A percentile compares a stretch with the other conserved stretches of the same genome.
phyloP scores from a whole-genome alignment of 2,329 filamentous ascomycete species.

The Ilyonectria sp. region DNA sequence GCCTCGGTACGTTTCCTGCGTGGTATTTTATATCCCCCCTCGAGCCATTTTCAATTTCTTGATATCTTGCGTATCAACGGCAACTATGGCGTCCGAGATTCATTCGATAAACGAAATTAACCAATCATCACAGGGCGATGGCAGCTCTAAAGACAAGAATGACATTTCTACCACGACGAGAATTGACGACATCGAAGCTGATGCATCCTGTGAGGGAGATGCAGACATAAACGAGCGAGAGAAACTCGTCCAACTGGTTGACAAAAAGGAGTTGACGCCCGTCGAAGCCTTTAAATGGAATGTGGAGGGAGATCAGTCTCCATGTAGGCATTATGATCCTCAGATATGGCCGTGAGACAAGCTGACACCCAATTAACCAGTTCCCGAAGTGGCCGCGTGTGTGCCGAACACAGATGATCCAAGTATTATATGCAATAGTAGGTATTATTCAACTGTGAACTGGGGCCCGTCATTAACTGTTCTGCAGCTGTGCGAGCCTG shows the following conservation, averaged over 20 bases:
- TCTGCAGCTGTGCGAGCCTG: constrained; percentile 17
- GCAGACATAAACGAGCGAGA: constrained; percentile 9
- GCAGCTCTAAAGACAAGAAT: constrained; percentile 4
- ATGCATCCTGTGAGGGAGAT: constrained; percentile 15
- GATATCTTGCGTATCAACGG: background rate
- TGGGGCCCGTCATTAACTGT: background rate
- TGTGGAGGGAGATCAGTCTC: constrained; percentile 25
- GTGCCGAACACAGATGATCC: constrained; percentile 28
- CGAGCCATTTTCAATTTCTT: background rate
- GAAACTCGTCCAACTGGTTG: constrained; percentile 12
- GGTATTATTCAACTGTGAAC: no score
- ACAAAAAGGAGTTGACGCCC: constrained; percentile 24
- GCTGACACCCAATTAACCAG: background rate
- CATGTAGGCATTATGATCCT: background rate
- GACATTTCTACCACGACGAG: background rate
- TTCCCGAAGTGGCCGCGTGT: constrained; percentile 28
- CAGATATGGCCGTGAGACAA: background rate
- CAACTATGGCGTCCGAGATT: constrained; percentile 22
- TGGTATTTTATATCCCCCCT: background rate
- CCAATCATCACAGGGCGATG: background rate
- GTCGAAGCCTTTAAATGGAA: constrained; percentile 30
- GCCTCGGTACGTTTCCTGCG: background rate
- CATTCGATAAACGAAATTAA: background rate
- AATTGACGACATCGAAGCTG: constrained; percentile 22
- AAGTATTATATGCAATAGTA: constrained; percentile 21